phyloP scores from a whole-genome alignment of 2,329 filamentous ascomycete species.

The Verticillium albo-atrum region DNA sequence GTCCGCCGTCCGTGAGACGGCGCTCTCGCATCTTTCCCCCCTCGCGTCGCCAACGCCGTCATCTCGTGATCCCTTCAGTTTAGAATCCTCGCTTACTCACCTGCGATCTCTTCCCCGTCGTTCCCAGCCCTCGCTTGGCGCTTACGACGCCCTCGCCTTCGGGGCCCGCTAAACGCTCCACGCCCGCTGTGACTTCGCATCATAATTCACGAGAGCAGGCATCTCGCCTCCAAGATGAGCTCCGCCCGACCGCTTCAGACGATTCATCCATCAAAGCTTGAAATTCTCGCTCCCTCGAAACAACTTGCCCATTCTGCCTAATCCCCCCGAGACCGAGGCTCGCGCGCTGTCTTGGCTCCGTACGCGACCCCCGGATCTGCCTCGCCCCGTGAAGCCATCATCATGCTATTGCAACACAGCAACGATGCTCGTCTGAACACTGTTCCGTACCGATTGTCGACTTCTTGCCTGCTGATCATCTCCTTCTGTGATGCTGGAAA shows the following conservation, averaged over 20 bases:
- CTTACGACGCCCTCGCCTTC: background rate
- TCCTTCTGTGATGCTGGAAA: background rate
- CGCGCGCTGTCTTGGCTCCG: too few species aligned
- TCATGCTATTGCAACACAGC: background rate
- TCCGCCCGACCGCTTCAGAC: background rate
- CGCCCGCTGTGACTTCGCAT: background rate
- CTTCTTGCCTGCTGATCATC: background rate
- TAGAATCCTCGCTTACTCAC: background rate
- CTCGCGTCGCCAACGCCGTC: background rate
- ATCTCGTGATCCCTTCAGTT: background rate
- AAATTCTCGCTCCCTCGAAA: background rate
- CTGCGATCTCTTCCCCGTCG: background rate
- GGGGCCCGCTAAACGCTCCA: constrained; percentile 1
- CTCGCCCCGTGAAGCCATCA: constrained; percentile 12
- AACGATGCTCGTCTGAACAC: background rate
- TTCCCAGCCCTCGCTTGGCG: constrained; percentile 1
- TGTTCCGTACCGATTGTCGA: background rate
- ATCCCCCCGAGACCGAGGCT: too few species aligned
- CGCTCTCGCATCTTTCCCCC: background rate
- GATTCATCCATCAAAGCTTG: background rate
- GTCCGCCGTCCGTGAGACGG: background rate
- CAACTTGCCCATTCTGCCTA: background rate
- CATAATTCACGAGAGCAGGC: background rate
- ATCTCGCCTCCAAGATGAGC: too few species aligned
- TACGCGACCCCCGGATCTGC: constrained; percentile 11